Conservation (phyloP, 2,329 filamentous ascomycete species). For the Botrytis byssoidea region DNA sequence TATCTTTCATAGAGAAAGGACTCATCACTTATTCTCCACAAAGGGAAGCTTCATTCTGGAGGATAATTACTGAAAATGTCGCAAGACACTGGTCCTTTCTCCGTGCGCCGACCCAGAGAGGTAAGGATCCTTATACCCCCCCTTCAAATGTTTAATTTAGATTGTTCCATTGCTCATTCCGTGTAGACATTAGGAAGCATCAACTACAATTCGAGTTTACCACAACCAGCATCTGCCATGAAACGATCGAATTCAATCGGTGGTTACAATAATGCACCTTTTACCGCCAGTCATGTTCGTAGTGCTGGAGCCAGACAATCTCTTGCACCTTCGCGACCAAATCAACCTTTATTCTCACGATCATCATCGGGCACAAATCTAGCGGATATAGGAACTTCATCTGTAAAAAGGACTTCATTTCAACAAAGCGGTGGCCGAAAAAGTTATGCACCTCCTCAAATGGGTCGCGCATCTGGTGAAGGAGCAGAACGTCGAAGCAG, state of each 20-base stretch:
- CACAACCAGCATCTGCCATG: constrained; percentile 87
- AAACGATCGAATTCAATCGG: constrained; percentile 85
- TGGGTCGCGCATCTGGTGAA: constrained; percentile 39
- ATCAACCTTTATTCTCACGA: constrained; percentile 82
- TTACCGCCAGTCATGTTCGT: constrained; percentile 71
- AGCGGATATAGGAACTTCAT: constrained; percentile 75
- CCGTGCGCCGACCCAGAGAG: constrained; percentile 87
- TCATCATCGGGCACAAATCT: constrained; percentile 81
- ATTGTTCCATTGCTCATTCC: constrained; percentile 10
- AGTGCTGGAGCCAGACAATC: constrained; percentile 80
- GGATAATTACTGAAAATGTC: constrained; percentile 59
- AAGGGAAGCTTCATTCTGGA: not conserved
- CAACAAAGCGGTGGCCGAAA: constrained; percentile 67
- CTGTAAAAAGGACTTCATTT: constrained; percentile 78
- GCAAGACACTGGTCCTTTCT: constrained; percentile 85
- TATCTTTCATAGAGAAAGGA: constrained; percentile 14
- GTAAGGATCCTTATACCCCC: constrained; percentile 49
- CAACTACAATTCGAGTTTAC: constrained; percentile 79
- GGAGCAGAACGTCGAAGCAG: constrained; percentile 73
- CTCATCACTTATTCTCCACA: not conserved
- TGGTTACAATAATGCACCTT: constrained; percentile 61
- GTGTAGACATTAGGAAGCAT: constrained; percentile 79
- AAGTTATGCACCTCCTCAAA: constrained; percentile 47
- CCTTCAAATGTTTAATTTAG: constrained; percentile 1
- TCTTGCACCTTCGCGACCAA: constrained; percentile 78